Percentiles rank a stretch among this genome's conserved stretches.
phyloP scores from a whole-genome alignment of 2,329 filamentous ascomycete species.

The Macrophomina pseudophaseolina region DNA sequence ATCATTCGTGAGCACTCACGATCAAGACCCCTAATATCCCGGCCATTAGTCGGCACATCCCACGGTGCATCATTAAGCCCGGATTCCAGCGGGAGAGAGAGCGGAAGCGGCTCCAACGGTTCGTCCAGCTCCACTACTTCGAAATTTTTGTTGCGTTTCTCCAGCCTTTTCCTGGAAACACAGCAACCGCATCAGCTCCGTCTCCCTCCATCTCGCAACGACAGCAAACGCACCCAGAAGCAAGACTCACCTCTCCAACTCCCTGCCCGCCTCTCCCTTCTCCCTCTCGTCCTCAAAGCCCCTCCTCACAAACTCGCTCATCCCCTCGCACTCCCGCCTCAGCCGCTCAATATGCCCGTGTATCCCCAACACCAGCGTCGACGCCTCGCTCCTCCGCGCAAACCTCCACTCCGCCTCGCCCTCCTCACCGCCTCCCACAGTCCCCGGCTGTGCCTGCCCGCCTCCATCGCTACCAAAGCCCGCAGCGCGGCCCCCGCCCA shows the following conservation, averaged over 20 bases:
- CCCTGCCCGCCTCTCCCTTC: not conserved
- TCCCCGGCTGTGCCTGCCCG: not conserved
- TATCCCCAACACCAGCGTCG: not conserved
- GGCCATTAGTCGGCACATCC: not conserved
- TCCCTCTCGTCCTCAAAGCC: not conserved
- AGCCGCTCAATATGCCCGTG: slow-evolving; percentile 8
- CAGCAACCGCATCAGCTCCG: not conserved
- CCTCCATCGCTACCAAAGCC: not conserved
- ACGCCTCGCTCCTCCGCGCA: not conserved
- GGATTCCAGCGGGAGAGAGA: not conserved
- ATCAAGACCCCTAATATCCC: not conserved
- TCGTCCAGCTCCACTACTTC: not conserved
- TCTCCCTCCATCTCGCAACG: not conserved
- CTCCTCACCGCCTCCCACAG: not conserved
- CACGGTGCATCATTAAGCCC: not conserved
- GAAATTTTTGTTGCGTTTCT: slow-evolving; percentile 10
- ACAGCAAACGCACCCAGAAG: not conserved
- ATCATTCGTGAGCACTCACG: not conserved
- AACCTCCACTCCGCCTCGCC: not conserved
- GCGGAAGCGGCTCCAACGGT: slow-evolving; percentile 6
- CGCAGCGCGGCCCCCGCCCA: not conserved
- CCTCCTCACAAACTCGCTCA: not conserved
- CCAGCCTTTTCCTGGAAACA: not conserved
- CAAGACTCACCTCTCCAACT: slow-evolving; percentile 14
- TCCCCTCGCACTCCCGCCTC: not conserved